phyloP scores from a whole-genome alignment of 768 basidiomycete species.

The Xanthoconium purpureum region DNA sequence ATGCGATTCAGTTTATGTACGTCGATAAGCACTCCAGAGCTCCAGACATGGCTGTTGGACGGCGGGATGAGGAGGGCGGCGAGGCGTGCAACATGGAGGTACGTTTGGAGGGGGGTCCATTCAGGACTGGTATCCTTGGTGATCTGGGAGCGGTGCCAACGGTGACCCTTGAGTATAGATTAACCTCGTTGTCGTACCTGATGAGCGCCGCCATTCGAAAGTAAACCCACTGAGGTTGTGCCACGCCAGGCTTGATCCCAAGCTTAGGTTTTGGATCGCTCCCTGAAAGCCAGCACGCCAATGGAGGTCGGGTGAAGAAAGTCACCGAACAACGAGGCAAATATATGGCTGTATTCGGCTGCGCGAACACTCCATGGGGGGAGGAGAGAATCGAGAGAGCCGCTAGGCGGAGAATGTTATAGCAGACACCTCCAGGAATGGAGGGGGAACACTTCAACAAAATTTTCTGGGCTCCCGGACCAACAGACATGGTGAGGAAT shows the following conservation, averaged over 20 bases:
- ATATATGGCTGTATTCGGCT: not conserved
- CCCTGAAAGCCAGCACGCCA: not conserved
- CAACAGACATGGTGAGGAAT: not conserved
- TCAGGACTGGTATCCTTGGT: no score
- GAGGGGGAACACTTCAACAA: not conserved
- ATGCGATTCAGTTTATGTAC: not conserved
- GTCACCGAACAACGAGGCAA: not conserved
- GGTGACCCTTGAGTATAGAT: not conserved
- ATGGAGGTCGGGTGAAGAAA: conserved; percentile 3
- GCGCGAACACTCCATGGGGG: conserved; percentile 1
- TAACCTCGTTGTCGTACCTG: not conserved
- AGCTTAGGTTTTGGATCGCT: not conserved
- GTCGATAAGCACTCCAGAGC: not conserved
- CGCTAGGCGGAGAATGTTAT: not conserved
- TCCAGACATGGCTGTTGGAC: not conserved
- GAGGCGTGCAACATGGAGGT: not conserved
- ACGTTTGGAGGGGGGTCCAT: not conserved
- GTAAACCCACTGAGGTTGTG: not conserved
- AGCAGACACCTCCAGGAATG: not conserved
- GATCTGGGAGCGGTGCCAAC: no score
- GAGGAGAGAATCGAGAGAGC: not conserved
- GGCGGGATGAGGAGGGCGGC: not conserved
- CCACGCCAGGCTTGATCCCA: not conserved
- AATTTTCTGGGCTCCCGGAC: no score
- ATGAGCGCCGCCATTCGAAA: not conserved